Conservation (phyloP, 371 early-diverging fungal genomes). For the Mucor plumbeus region DNA sequence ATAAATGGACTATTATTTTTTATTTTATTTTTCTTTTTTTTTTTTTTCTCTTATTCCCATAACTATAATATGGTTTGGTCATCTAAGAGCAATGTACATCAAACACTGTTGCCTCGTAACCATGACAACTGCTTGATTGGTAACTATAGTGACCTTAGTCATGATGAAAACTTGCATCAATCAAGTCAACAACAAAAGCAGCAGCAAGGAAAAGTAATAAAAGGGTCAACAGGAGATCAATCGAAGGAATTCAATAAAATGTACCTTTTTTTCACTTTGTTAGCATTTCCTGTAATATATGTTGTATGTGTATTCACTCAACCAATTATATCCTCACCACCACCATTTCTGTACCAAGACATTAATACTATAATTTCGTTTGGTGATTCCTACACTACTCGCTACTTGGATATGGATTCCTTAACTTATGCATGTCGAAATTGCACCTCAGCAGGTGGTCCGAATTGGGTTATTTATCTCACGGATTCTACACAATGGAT, state of each 20-base stretch:
- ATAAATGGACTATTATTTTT: slow-evolving; percentile 7
- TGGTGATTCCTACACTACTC: slow-evolving; percentile 50
- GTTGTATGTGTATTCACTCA: neutral
- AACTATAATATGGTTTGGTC: slow-evolving; percentile 9
- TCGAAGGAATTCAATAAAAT: neutral
- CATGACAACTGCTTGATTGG: slow-evolving; percentile 6
- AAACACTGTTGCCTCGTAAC: slow-evolving; percentile 2
- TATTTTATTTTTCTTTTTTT: neutral
- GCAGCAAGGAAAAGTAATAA: slow-evolving; percentile 4
- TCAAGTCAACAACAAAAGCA: neutral
- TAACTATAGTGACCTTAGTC: neutral
- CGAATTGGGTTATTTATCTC: slow-evolving; percentile 48
- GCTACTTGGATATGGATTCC: slow-evolving; percentile 31
- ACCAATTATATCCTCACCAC: neutral
- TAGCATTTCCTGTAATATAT: neutral
- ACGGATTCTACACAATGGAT: slow-evolving; percentile 25
- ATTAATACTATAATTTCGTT: slow-evolving; percentile 41
- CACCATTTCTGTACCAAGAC: slow-evolving; percentile 16
- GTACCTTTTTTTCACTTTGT: slow-evolving; percentile 5
- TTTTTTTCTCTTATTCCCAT: neutral
- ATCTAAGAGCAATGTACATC: slow-evolving; percentile 5
- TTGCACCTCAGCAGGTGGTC: slow-evolving; percentile 46
- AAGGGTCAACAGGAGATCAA: slow-evolving; percentile 5
- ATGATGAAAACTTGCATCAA: slow-evolving; percentile 8
- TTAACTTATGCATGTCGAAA: slow-evolving; percentile 36